Evolutionary conservation across 768 basidiomycete species (phyloP), one percentile per base, ranked within the genome.

Genomic region (Astraeus odoratus): DNA sequence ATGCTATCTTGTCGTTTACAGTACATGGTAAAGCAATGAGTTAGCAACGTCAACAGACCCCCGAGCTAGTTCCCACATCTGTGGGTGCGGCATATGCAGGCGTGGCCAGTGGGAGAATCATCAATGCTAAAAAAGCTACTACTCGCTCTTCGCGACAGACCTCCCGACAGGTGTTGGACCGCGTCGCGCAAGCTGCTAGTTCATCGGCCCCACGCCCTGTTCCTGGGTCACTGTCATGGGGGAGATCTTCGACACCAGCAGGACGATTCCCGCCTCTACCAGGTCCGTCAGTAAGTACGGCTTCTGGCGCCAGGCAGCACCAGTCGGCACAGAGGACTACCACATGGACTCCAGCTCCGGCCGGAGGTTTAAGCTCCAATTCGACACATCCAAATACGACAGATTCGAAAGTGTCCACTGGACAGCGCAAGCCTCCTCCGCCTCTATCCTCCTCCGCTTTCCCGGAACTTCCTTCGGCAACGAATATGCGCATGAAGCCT

Each of bases 11-110:
- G 37, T n/a, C 22, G 20, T 15, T 29, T 24, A 24, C 44, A 15
- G 16, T 38, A 3, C 34, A 51, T 49, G 26, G 56, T 18, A 5
- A 20, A 3, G 9, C 13, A 36, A 10, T 22, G n/a, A 29, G 18
- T 19, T 50, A 92, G 86, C 86, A 88, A 80, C 83, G 81, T 16
- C 78, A 80, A 58, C 81, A 91, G 53, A 91, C 92, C 67, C 91
- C 92, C 0, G 83, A 90, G 39, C 73, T 93, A 4, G 61, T 73
- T 0, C 81, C 83, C 4, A 69, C 72, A 3, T 61, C 76, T 3
- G 59, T 73, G 0, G 82, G 84, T 8, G 68, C 78, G 0, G 81
- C 80, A 35, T 94, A 86, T 52, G 82, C 90, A 0, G 84, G 81
- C 0, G 85, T 93, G 50, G 73, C 88, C 3, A 79, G 82, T 20